Evolutionary conservation across 2,329 filamentous ascomycete genomes (phyloP), one percentile per base, ranked within the genome.

Genomic region (Fusarium drepaniforme): DNA sequence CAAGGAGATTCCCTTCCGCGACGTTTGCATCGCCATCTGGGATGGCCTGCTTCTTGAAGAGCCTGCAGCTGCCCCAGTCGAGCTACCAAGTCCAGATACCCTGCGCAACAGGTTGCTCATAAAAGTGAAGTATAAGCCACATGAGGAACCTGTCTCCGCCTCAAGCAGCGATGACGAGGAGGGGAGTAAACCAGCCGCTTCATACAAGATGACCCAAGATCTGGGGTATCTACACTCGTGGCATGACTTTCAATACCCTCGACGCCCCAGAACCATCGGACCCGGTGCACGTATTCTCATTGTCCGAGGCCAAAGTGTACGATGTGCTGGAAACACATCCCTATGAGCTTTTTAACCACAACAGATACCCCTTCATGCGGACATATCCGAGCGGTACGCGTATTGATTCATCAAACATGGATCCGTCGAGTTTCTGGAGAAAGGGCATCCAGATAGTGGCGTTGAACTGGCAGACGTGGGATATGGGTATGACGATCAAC

Each of bases 401-500:
- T 9, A 91, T 98, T 61, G 89, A 90, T 70, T 97, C 94, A 0
- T 97, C 94, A 1, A 98, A 98, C 80, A 87, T 97, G 16, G 94
- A 98, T 75, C 95, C 96, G 5, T 90, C 91, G 1, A 88, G 92
- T 3, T 97, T 96, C 83, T 98, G 96, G 96, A 89, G 94, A 40
- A 92, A 94, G 74, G 96, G 96, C 13, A 92, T 97, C 4, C 96
- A 98, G 83, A 93, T 98, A 76, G 95, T 97, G 1, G 96, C 96
- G 0, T 86, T 98, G 71, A 98, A 98, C 84, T 98, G 96, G 94
- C 96, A 98, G 83, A 93, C 92, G 71, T 92, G 93, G 82, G 95
- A 98, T 79, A 93, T 94, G 76, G 95, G 94, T 33, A 97, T 97
- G 92, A 98, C 98, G 96, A 89, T 98, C 13, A 98, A 98, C 80